These are phyloP conservation scores for Yamadazyma sp. DNA, from an alignment of 1,139 yeast genomes.

Conservation along the genomic window DNA sequence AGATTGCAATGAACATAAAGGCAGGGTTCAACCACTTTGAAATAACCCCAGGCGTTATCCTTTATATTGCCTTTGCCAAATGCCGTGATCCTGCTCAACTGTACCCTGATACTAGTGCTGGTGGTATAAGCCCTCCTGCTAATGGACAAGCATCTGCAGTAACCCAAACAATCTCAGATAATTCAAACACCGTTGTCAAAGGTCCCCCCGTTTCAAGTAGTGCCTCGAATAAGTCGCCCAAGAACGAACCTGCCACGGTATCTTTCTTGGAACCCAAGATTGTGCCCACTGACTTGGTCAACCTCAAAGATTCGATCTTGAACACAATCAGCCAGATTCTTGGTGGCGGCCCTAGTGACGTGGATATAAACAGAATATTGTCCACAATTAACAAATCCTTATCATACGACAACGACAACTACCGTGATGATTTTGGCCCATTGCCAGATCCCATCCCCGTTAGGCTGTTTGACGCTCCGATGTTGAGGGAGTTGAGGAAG, in stretches of 20 bases:
- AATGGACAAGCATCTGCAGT: neutral
- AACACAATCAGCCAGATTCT: constrained; percentile 22
- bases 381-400: constrained; percentile 34
- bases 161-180: neutral
- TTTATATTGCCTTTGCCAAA: constrained; percentile 70
- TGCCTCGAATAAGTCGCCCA: neutral
- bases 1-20: constrained; percentile 75
- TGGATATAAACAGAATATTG: constrained; percentile 32
- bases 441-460: constrained; percentile 63
- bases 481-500: constrained; percentile 61
- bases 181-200: too few species aligned
- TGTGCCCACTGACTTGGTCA: constrained; percentile 25
- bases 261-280: constrained; percentile 12
- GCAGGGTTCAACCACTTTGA: constrained; percentile 80
- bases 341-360: constrained; percentile 12
- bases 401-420: constrained; percentile 33
- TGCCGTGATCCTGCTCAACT: constrained; percentile 31
- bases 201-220: neutral
- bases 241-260: neutral
- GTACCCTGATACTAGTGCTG: too few species aligned
- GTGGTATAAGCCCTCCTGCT: constrained; percentile 1
- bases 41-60: constrained; percentile 67
- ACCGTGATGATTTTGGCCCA: constrained; percentile 60
- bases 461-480: constrained; percentile 86
- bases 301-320: constrained; percentile 27